Evolutionary conservation across 768 basidiomycete genomes (phyloP), one percentile per base, ranked within the genome.

Genomic region (Peribolospora baueri): DNA sequence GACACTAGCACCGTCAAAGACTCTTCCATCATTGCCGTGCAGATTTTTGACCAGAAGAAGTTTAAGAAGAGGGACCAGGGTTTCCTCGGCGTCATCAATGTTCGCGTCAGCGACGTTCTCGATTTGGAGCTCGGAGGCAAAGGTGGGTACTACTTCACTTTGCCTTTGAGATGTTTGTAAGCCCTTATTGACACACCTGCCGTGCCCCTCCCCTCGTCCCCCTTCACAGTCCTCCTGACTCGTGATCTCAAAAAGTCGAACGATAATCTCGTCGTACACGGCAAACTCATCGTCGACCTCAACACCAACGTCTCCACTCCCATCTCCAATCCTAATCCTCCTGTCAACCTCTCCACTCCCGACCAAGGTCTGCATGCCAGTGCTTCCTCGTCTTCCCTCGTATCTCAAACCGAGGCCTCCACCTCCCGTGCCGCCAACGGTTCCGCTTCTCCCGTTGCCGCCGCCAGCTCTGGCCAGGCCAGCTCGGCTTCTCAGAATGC

Each of bases 31-130:
- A 77, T 98, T 56, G 86, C 87, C 4, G 90, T 97, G 1, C 93
- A 98, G 70, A 93, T 97, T 63, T 97, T 97, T 62, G 93, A 98
- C 70, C 91, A 97, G 69, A 80, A 87, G 68, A 98, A 98, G 70
- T 97, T 97, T 73, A 98, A 98, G 74, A 76, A 84, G 69, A 80
- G 82, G 63, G 93, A 98, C 67, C 93, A 97, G 66, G 93, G 93
- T 2, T 98, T 98, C 69, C 72, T 98, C 54, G 93, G 93, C 42
- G 91, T 97, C 10, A 90, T 97, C 62, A 98, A 98, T 66, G 76
- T 97, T 60, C 76, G 81, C 61, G 85, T 97, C 58, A 77, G 80
- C 65, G 84, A 88, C 68, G 81, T 82, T 36, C 71, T 95, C 48
- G 93, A 97, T 68, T 73, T 97, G 56, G 86, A 91, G 58, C 68